Evolutionary conservation across 139 green algal genomes (phyloP).

Genomic region (Yamagishiella unicocca): DNA sequence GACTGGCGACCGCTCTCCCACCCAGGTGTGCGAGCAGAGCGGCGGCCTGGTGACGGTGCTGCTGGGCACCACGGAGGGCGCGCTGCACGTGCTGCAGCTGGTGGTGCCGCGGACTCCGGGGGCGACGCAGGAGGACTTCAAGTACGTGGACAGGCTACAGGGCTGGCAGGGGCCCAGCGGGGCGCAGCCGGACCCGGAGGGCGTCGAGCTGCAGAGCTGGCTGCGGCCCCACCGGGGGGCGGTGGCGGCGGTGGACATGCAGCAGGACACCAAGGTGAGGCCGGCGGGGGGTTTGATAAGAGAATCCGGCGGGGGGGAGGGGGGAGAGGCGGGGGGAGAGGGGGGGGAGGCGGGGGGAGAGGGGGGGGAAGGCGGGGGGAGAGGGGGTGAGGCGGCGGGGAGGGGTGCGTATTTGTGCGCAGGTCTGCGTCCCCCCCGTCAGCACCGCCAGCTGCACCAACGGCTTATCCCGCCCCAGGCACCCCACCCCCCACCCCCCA

Average conservation of each 20-base stretch:
- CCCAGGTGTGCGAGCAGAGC: slow-evolving; percentile 29
- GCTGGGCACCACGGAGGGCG: slow-evolving; percentile 42
- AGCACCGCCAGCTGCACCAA: too few species aligned
- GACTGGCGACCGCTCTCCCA: too few species aligned
- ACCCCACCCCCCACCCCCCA: too few species aligned
- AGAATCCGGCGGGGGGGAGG: neutral
- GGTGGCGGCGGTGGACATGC: slow-evolving; percentile 43
- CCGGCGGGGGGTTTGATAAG: neutral
- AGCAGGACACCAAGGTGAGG: slow-evolving; percentile 41
- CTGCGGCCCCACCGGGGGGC: slow-evolving; percentile 39
- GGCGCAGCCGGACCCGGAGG: neutral
- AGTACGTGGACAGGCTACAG: slow-evolving; percentile 7
- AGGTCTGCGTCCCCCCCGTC: too few species aligned
- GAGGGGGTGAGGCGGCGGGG: too few species aligned
- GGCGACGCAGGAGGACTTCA: slow-evolving; percentile 21
- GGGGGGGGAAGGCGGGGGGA: neutral
- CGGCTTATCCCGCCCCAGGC: too few species aligned
- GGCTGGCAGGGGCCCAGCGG: neutral
- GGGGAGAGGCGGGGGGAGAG: neutral
- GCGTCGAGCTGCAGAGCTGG: slow-evolving; percentile 4
- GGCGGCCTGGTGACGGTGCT: slow-evolving; percentile 31
- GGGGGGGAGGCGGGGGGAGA: neutral
- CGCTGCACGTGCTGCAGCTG: slow-evolving; percentile 41
- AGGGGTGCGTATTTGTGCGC: too few species aligned
- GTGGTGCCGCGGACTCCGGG: slow-evolving; percentile 45